Conservation (phyloP, 225 moss, liverwort and hornwort species). For the Polytrichum commune region DNA sequence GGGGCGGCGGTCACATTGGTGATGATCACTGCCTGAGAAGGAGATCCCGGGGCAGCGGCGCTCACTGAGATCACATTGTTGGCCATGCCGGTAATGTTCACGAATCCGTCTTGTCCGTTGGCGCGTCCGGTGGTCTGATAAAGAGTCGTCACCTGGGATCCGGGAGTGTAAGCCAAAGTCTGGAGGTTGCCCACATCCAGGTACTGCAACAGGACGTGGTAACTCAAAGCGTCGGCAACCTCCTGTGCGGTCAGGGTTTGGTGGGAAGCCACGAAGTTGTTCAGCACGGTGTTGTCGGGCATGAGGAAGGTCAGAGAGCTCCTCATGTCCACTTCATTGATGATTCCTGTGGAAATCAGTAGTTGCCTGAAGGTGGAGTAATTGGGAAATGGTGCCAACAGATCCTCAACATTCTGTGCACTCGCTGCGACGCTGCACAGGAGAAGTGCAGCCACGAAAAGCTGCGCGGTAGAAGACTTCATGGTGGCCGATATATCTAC, state of each 20-base stretch:
- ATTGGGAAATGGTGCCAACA: slow-evolving; percentile 20
- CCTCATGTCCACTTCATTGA: slow-evolving; percentile 29
- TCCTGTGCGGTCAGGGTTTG: slow-evolving; percentile 26
- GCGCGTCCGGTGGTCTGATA: slow-evolving; percentile 19
- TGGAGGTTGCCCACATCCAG: slow-evolving; percentile 18
- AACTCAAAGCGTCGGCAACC: slow-evolving; percentile 34
- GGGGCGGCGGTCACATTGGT: slow-evolving; percentile 13
- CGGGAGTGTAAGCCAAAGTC: slow-evolving; percentile 4
- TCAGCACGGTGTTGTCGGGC: slow-evolving; percentile 17
- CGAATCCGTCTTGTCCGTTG: background rate
- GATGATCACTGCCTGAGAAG: slow-evolving; percentile 7
- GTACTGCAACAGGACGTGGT: slow-evolving; percentile 39
- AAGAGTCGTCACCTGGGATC: slow-evolving; percentile 11
- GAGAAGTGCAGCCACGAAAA: background rate
- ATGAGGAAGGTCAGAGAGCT: slow-evolving; percentile 46
- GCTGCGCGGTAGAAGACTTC: background rate
- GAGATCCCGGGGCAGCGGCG: background rate
- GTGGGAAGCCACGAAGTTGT: slow-evolving; percentile 19
- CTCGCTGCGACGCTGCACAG: slow-evolving; percentile 7
- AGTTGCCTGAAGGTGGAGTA: slow-evolving; percentile 23
- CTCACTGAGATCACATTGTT: slow-evolving; percentile 1
- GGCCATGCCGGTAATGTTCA: slow-evolving; percentile 11
- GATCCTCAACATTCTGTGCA: slow-evolving; percentile 31
- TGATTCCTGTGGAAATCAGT: slow-evolving; percentile 29
- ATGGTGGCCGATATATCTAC: background rate